phyloP scores from a whole-genome alignment of 148 eudicot genomes.

The Rhododendron ferrugineum region DNA sequence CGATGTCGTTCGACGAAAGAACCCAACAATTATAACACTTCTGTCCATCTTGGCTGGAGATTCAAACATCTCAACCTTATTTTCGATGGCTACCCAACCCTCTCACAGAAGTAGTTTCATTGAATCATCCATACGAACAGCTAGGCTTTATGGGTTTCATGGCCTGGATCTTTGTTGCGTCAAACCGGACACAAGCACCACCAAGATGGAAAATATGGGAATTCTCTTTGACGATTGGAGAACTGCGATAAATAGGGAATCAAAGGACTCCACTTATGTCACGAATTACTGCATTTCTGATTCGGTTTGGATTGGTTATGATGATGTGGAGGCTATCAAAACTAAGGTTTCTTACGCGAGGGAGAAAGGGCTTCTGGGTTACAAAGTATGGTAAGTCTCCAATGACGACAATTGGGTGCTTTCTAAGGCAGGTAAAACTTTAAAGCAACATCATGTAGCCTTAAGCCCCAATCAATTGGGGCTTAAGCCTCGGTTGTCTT shows the following conservation, averaged over 20 bases:
- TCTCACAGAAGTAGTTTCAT: constrained; percentile 28
- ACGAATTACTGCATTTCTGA: constrained; percentile 24
- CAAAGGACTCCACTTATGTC: constrained; percentile 18
- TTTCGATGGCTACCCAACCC: constrained; percentile 10
- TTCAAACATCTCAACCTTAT: constrained; percentile 5
- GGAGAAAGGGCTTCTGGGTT: constrained; percentile 43
- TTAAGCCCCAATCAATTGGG: background rate
- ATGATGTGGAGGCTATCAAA: constrained; percentile 41
- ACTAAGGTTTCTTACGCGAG: constrained; percentile 43
- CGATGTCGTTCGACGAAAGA: constrained; percentile 12
- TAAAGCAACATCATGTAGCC: background rate
- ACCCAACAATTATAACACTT: constrained; percentile 19
- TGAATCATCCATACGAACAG: constrained; percentile 28
- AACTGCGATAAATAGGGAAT: constrained; percentile 17
- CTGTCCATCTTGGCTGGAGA: constrained; percentile 17
- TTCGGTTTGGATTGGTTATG: constrained; percentile 40
- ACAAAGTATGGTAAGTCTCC: constrained; percentile 25
- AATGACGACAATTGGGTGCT: constrained; percentile 40
- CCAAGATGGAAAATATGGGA: constrained; percentile 23
- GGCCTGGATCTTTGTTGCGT: constrained; percentile 29
- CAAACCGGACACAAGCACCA: constrained; percentile 4
- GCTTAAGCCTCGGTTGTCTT: background rate
- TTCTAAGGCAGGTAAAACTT: constrained; percentile 30
- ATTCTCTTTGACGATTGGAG: constrained; percentile 37
- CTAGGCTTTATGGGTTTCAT: constrained; percentile 26